phyloP scores from a whole-genome alignment of 2,329 filamentous ascomycete genomes.

The Colletotrichum neosansevieriae region DNA sequence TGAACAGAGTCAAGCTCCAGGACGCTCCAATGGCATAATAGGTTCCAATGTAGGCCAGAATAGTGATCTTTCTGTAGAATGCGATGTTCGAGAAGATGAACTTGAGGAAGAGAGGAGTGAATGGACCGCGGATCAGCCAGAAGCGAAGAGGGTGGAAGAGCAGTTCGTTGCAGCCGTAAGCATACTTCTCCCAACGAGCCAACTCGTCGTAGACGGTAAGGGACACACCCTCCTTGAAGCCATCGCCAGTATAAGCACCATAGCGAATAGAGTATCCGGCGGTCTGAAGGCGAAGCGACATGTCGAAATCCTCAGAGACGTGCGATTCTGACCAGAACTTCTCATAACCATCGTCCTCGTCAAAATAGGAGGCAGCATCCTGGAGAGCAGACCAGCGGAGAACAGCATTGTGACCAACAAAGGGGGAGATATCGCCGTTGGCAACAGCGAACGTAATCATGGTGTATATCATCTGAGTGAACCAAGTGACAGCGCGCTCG shows the following conservation, averaged over 20 bases:
- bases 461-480: slow-evolving; percentile 82
- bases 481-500: slow-evolving; percentile 81
- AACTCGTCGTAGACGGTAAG: slow-evolving; percentile 80
- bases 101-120: slow-evolving; percentile 72
- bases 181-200: slow-evolving; percentile 79
- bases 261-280: slow-evolving; percentile 76
- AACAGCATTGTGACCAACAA: slow-evolving; percentile 83
- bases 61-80: slow-evolving; percentile 76
- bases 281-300: slow-evolving; percentile 78
- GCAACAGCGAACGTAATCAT: slow-evolving; percentile 78
- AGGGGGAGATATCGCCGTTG: slow-evolving; percentile 79
- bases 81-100: slow-evolving; percentile 73
- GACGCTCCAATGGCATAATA: slow-evolving; percentile 77
- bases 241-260: slow-evolving; percentile 75
- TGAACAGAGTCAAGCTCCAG: slow-evolving; percentile 74
- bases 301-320: slow-evolving; percentile 84
- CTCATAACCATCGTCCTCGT: slow-evolving; percentile 69
- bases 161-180: slow-evolving; percentile 78
- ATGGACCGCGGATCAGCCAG: slow-evolving; percentile 72
- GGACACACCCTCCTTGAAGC: slow-evolving; percentile 80
- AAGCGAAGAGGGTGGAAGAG: slow-evolving; percentile 75
- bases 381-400: slow-evolving; percentile 70
- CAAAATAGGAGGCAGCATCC: slow-evolving; percentile 48
- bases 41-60: slow-evolving; percentile 75
- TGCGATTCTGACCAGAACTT: slow-evolving; percentile 82